phyloP scores from a whole-genome alignment of 768 basidiomycete genomes.

The Suillus placidus region DNA sequence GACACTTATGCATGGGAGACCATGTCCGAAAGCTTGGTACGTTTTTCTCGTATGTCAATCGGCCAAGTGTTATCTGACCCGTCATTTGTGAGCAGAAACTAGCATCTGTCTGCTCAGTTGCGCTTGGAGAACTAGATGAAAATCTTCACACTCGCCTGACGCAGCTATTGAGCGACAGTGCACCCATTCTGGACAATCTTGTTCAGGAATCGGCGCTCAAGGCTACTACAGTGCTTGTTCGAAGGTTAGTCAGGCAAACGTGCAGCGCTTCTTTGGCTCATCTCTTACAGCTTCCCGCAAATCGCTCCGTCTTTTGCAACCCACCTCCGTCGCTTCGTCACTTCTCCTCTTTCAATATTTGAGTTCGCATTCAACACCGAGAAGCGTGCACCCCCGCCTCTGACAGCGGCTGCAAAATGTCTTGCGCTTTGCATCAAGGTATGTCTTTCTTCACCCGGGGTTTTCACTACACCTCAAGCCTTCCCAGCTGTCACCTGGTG shows the following conservation, averaged over 20 bases:
- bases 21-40: constrained; percentile 87
- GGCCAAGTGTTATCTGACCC: constrained; percentile 3
- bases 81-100: constrained; percentile 63
- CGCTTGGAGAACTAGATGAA: constrained; percentile 65
- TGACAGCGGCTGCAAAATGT: constrained; percentile 87
- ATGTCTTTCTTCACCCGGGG: constrained; percentile 17
- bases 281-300: constrained; percentile 67
- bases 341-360: constrained; percentile 84
- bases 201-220: constrained; percentile 91
- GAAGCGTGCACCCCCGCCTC: constrained; percentile 72
- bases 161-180: constrained; percentile 76
- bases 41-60: neutral
- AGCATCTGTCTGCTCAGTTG: constrained; percentile 78
- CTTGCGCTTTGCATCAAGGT: constrained; percentile 89
- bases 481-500: constrained; percentile 74
- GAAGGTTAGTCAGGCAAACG: constrained; percentile 54
- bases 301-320: constrained; percentile 73
- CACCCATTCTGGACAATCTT: constrained; percentile 79
- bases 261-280: neutral
- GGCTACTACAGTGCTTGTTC: constrained; percentile 80
- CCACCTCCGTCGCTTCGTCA: constrained; percentile 86
- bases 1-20: constrained; percentile 95
- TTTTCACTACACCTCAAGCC: constrained; percentile 13
- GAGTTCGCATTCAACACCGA: constrained; percentile 82
- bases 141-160: constrained; percentile 71